phyloP scores from a whole-genome alignment of 73 alveolate species.

The Durusdinium trenchii region DNA sequence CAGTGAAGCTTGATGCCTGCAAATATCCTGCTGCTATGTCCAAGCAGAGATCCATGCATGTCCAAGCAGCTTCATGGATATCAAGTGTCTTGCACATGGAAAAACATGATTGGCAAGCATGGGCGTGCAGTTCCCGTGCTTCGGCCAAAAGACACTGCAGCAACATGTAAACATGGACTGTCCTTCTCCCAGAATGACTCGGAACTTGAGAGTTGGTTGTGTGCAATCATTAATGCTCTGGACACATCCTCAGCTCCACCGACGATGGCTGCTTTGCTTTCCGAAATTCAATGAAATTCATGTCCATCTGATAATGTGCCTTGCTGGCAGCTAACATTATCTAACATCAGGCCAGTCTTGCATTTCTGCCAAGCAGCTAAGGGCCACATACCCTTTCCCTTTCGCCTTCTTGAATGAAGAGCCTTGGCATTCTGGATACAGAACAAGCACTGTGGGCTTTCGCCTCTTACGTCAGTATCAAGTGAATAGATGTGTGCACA shows the following conservation, averaged over 20 bases:
- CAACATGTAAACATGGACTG: not conserved
- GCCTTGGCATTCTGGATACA: constrained; percentile 26
- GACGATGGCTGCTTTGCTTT: not conserved
- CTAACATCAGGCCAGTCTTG: not conserved
- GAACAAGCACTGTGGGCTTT: too few species aligned
- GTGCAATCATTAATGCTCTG: constrained; percentile 88
- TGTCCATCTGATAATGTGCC: too few species aligned
- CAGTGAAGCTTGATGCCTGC: constrained; percentile 58
- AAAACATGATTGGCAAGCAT: too few species aligned
- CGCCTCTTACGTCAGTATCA: too few species aligned
- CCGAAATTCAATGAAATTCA: not conserved
- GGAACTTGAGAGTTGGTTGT: constrained; percentile 77
- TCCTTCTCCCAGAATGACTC: constrained; percentile 80
- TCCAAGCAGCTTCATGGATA: not conserved
- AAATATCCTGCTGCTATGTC: not conserved
- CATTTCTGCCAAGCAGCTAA: not conserved
- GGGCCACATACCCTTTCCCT: constrained; percentile 93
- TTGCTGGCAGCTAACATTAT: not conserved
- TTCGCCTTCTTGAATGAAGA: constrained; percentile 94
- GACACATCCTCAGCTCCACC: constrained; percentile 49
- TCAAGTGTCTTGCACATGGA: not conserved
- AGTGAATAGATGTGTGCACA: too few species aligned
- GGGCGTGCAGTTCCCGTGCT: not conserved
- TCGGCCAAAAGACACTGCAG: not conserved
- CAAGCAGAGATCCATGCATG: not conserved